These are phyloP conservation scores for Austroboletus novae-zelandiae DNA, from an alignment of 1,284 basidiomycete genomes.

Conservation along the genomic window DNA sequence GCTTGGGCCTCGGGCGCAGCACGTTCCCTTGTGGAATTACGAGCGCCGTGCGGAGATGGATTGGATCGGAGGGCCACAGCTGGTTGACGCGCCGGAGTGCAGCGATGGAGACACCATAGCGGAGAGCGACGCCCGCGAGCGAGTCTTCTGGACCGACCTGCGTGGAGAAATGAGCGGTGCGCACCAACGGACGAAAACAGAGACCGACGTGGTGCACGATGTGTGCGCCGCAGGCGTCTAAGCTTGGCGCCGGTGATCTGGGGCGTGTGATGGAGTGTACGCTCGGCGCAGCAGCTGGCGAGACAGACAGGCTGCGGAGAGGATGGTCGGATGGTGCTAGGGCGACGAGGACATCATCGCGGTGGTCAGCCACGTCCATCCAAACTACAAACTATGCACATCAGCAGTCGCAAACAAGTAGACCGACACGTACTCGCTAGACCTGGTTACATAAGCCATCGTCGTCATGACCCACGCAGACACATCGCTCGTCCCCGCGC, in stretches of 20 bases:
- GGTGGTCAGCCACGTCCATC: background rate
- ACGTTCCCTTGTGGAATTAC: slow-evolving; percentile 58
- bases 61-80: slow-evolving; percentile 86
- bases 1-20: slow-evolving; percentile 3
- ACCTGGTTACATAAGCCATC: slow-evolving; percentile 19
- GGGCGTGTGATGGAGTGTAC: background rate
- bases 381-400: too few species aligned
- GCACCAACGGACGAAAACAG: background rate
- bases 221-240: background rate
- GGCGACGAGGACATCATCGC: background rate
- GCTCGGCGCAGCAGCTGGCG: background rate
- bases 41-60: slow-evolving; percentile 80
- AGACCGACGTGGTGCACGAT: slow-evolving; percentile 23
- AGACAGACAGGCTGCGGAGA: slow-evolving; percentile 16
- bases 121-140: slow-evolving; percentile 79
- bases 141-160: slow-evolving; percentile 76
- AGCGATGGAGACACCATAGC: slow-evolving; percentile 80
- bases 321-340: slow-evolving; percentile 14
- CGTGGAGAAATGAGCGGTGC: background rate
- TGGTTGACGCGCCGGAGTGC: slow-evolving; percentile 86
- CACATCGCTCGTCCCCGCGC: slow-evolving; percentile 65
- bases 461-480: slow-evolving; percentile 81
- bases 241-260: slow-evolving; percentile 2
- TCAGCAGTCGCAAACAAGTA: slow-evolving; percentile 7
- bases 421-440: background rate